Evolutionary conservation across 805 yeast species (phyloP).

Genomic region (Candida insectorum): DNA sequence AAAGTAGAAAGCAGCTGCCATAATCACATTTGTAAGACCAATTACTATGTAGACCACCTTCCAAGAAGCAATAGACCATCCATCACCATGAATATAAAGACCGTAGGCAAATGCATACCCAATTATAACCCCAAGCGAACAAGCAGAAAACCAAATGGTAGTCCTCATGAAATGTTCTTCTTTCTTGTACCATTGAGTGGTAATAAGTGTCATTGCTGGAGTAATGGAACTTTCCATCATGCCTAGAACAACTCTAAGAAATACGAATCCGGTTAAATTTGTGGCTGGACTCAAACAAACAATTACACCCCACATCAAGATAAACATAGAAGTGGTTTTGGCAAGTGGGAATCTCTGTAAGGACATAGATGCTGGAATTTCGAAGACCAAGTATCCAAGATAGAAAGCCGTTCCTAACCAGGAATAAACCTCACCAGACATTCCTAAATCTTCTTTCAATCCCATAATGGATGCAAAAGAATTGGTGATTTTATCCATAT

Average conservation of each 20-base stretch:
- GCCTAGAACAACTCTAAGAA: conserved; percentile 33
- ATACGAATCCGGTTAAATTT: conserved; percentile 35
- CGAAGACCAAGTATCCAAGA: conserved; percentile 60
- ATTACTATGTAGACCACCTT: conserved; percentile 55
- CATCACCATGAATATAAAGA: conserved; percentile 31
- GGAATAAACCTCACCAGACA: conserved; percentile 30
- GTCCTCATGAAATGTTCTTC: conserved; percentile 32
- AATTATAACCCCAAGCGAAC: conserved; percentile 28
- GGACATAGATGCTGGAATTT: conserved; percentile 42
- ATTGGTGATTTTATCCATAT: conserved; percentile 34
- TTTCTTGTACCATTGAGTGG: conserved; percentile 28
- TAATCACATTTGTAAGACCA: conserved; percentile 53
- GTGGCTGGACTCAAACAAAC: conserved; percentile 51
- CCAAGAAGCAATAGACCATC: conserved; percentile 52
- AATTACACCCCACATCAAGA: conserved; percentile 62
- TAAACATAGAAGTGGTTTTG: conserved; percentile 44
- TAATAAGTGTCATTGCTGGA: conserved; percentile 33
- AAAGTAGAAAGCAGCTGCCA: conserved; percentile 44
- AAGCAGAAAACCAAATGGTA: conserved; percentile 29
- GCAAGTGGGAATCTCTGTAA: conserved; percentile 58
- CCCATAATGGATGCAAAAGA: conserved; percentile 38
- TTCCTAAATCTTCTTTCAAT: conserved; percentile 30
- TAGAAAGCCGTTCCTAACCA: conserved; percentile 39
- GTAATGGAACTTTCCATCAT: conserved; percentile 37
- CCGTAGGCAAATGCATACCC: conserved; percentile 56